These are phyloP conservation scores for Vigna trinervia DNA, from an alignment of 306 rosid genomes.

Conservation along the genomic window DNA sequence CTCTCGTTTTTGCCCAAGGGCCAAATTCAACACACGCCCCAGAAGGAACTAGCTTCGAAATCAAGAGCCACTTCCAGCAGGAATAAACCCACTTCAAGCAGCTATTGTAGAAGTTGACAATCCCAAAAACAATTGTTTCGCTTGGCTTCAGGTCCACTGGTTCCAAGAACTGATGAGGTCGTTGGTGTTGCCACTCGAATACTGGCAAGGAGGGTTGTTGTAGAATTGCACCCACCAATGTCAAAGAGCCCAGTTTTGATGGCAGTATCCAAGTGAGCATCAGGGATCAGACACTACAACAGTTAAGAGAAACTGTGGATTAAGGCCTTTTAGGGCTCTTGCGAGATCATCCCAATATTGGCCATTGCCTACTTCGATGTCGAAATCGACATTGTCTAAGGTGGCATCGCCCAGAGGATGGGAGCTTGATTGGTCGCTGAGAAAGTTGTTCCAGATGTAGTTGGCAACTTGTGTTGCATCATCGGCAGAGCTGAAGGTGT, in stretches of 20 bases:
- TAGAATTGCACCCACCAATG: conserved; percentile 7
- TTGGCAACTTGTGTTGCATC: conserved; percentile 50
- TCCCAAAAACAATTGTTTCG: neutral
- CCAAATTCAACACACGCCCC: too few species aligned
- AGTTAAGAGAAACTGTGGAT: conserved; percentile 35
- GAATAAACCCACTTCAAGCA: conserved; percentile 50
- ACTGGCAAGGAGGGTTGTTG: conserved; percentile 24
- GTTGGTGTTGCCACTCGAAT: neutral
- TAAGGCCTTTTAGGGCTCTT: conserved; percentile 12
- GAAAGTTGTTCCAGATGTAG: conserved; percentile 59
- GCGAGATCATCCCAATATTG: conserved; percentile 60
- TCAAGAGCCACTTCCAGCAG: neutral
- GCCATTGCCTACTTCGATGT: conserved; percentile 49
- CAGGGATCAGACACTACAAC: conserved; percentile 67
- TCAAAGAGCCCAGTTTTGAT: too few species aligned
- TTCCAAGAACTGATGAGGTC: neutral
- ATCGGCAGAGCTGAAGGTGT: conserved; percentile 49
- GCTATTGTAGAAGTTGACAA: neutral
- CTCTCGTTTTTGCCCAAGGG: too few species aligned
- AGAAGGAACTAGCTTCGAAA: too few species aligned
- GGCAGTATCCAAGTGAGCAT: conserved; percentile 41
- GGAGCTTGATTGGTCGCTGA: conserved; percentile 1
- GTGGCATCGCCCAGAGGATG: conserved; percentile 29
- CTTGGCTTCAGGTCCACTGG: conserved; percentile 1
- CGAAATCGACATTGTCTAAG: conserved; percentile 69